Base-by-base conservation (phyloP, 1,284 basidiomycete genomes). In the Kwoniella shivajii region DNA sequence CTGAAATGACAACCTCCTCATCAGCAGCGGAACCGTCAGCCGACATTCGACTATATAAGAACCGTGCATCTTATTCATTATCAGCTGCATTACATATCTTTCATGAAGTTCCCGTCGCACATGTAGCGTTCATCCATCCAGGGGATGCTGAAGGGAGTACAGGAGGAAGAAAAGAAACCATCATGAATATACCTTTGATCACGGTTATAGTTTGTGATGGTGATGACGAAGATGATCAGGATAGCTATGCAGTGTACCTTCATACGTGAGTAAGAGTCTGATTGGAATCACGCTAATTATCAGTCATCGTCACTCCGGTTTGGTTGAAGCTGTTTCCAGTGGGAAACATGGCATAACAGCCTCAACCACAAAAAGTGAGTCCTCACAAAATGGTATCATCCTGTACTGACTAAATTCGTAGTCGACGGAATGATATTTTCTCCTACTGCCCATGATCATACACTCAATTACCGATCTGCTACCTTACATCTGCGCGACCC, bases 141-240 rank as follows among this genome's bases (percentile, higher is more conserved):
- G 64, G 61, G 22, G 61, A 66, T 46, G 47, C 38, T 18, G 51
- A 48, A 22, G 16, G 27, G n/a, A 41, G 31, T 20, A 34, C 30
- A 20, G 39, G 26, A n/a, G 33, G 34, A 5, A 49, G 47, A 43
- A 42, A 47, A 37, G 54, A 59, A 54, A 66, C 65, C 4, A 22
- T 66, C 16, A 66, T 66, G 65, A 66, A 66, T 30, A n/a, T 64
- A 11, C 65, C 65, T 16, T 26, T 66, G 43, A 57, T 66, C 44
- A 36, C 44, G 2, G 57, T 57, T 2, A 24, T 57, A 5, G 34
- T 64, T 7, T 44, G 22, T 10, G 57, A 56, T 7, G 54, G 31
- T 1, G 62, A 57, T 9, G 59, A 64, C 29, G 61, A 63, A 11
- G 54, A 59, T 39, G 55, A 56, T 22, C 42, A 49, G 31, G 50